Percentiles rank a stretch among this genome's conserved stretches.
Conservation (phyloP, 305 asterid species). For the Fraxinus angustifolia region DNA sequence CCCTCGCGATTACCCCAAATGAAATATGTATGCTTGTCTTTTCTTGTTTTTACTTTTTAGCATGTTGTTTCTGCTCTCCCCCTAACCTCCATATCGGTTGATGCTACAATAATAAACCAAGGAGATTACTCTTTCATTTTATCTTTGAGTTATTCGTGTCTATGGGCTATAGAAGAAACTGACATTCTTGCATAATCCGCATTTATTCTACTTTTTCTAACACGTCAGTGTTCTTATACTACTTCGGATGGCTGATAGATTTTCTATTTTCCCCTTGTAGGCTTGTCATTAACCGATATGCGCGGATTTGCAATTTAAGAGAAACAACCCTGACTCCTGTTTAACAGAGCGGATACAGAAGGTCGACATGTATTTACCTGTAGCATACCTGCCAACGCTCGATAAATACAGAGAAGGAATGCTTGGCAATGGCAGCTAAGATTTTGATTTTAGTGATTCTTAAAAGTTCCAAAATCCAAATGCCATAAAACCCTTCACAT, state of each 20-base stretch:
- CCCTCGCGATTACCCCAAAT: background rate
- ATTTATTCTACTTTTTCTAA: background rate
- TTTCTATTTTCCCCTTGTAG: conserved; percentile 2
- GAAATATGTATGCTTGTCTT: background rate
- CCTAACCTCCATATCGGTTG: background rate
- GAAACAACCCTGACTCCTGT: background rate
- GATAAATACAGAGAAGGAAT: background rate
- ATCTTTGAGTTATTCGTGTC: background rate
- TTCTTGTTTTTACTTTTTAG: background rate
- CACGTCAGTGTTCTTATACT: background rate
- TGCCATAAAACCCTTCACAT: background rate
- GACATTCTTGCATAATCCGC: background rate
- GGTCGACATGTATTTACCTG: background rate
- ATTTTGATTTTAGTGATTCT: background rate
- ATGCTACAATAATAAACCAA: background rate
- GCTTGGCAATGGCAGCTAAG: background rate
- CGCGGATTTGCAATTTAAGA: background rate
- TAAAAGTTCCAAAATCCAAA: conserved; percentile 1
- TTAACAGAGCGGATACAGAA: background rate
- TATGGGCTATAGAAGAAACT: background rate
- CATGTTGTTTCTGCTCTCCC: background rate
- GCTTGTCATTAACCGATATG: background rate
- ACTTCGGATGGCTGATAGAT: background rate
- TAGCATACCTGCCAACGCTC: background rate
- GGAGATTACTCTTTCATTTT: background rate